Evolutionary conservation across 768 basidiomycete species (phyloP).

Genomic region (Trametes coccinea): DNA sequence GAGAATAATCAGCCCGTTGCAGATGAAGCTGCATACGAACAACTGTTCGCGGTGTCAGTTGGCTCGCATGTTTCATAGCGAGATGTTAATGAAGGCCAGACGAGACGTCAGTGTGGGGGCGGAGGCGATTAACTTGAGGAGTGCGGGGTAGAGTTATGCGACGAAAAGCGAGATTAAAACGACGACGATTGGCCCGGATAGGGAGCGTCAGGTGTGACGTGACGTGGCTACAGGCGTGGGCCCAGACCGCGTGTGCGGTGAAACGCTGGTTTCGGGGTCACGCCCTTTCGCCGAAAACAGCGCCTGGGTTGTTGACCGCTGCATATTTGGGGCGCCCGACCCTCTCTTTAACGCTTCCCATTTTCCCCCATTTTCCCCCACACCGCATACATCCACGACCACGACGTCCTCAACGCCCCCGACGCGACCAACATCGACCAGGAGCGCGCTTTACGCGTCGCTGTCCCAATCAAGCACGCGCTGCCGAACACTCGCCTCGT

Average conservation of each 20-base stretch:
- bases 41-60: too few relatives aligned
- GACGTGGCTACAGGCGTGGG: constrained; percentile 11
- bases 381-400: constrained; percentile 13
- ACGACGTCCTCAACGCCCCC: constrained; percentile 13
- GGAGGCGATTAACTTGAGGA: background rate
- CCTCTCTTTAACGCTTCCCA: background rate
- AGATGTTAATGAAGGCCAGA: background rate
- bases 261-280: constrained; percentile 9
- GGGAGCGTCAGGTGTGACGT: constrained; percentile 12
- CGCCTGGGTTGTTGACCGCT: background rate
- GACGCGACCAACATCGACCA: constrained; percentile 9
- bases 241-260: constrained; percentile 4
- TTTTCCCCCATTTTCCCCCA: constrained; percentile 6
- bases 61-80: background rate
- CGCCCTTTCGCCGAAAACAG: constrained; percentile 4
- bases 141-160: constrained; percentile 14
- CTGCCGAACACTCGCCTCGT: constrained; percentile 23
- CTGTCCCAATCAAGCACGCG: constrained; percentile 11
- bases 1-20: background rate
- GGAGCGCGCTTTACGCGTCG: constrained; percentile 21
- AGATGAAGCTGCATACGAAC: too few relatives aligned
- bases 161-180: constrained; percentile 4
- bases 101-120: constrained; percentile 20
- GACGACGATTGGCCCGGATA: constrained; percentile 6
- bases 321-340: constrained; percentile 18